These are phyloP conservation scores for Diplodia mutila DNA, from an alignment of 2,329 filamentous ascomycete species.

Conservation along the genomic window DNA sequence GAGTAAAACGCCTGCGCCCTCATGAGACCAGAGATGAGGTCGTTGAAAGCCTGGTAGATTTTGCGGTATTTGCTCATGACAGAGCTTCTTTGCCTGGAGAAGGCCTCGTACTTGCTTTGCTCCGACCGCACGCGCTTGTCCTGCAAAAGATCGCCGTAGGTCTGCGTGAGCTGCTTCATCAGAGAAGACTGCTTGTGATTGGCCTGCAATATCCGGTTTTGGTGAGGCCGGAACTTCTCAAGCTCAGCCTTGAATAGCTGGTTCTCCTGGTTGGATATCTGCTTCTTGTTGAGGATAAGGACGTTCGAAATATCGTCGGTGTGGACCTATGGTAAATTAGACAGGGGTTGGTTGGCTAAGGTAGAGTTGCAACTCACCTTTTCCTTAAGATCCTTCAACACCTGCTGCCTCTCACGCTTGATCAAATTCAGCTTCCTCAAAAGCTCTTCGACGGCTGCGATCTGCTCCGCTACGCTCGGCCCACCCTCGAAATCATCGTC, in stretches of 20 bases:
- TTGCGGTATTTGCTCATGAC: conserved; percentile 89
- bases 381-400: conserved; percentile 95
- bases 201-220: conserved; percentile 86
- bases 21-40: conserved; percentile 81
- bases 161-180: conserved; percentile 89
- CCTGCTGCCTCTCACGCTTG: conserved; percentile 87
- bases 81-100: conserved; percentile 78
- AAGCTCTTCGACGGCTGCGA: conserved; percentile 84
- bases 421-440: conserved; percentile 89
- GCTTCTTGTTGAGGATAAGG: conserved; percentile 96
- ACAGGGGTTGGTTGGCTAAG: background rate
- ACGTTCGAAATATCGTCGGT: conserved; percentile 98
- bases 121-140: conserved; percentile 93
- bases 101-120: conserved; percentile 90
- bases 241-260: conserved; percentile 94
- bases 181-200: conserved; percentile 93
- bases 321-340: conserved; percentile 67
- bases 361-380: conserved; percentile 64
- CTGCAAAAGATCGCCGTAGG: conserved; percentile 85
- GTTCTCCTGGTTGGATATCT: conserved; percentile 86
- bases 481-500: conserved; percentile 88
- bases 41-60: conserved; percentile 89
- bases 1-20: conserved; percentile 91
- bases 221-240: conserved; percentile 95
- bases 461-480: conserved; percentile 84